A percentile compares a stretch with the other conserved stretches of the same genome.
phyloP scores from a whole-genome alignment of 306 rosid species.

The Vicia sativa region DNA sequence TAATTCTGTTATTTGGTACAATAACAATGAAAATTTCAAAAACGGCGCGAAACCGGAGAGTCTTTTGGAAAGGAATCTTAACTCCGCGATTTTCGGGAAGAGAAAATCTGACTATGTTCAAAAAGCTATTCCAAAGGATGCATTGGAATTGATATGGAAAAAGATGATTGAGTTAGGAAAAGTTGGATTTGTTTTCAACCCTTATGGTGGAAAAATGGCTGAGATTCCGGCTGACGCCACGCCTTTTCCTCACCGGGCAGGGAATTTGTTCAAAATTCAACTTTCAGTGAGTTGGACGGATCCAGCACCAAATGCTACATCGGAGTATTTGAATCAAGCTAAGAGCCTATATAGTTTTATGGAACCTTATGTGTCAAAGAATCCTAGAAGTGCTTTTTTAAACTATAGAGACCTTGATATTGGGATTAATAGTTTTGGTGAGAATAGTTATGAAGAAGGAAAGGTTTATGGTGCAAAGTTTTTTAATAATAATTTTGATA shows the following conservation, averaged over 20 bases:
- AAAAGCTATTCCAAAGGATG: constrained; percentile 36
- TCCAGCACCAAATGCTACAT: constrained; percentile 34
- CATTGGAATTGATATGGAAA: constrained; percentile 41
- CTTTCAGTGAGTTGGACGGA: constrained; percentile 66
- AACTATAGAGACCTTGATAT: constrained; percentile 83
- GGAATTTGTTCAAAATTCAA: constrained; percentile 70
- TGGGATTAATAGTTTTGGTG: constrained; percentile 50
- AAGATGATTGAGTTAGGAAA: constrained; percentile 47
- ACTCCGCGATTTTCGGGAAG: constrained; percentile 32
- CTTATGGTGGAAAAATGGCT: constrained; percentile 54
- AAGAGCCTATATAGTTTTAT: constrained; percentile 54
- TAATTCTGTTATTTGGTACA: constrained; percentile 47
- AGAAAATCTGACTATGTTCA: constrained; percentile 54
- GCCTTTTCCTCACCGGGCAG: constrained; percentile 77
- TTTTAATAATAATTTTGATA: constrained; percentile 58
- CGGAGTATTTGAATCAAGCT: constrained; percentile 31
- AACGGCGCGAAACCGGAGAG: constrained; percentile 38
- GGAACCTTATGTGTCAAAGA: constrained; percentile 77
- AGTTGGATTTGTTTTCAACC: constrained; percentile 47
- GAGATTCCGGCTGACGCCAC: constrained; percentile 48
- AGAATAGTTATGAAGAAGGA: constrained; percentile 54
- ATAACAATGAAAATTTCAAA: neutral
- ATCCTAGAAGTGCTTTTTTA: constrained; percentile 49
- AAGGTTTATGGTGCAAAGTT: constrained; percentile 62
- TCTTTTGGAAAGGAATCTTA: constrained; percentile 40